Conservation (phyloP, 2,329 filamentous ascomycete genomes). For the Aspergillus latus region DNA sequence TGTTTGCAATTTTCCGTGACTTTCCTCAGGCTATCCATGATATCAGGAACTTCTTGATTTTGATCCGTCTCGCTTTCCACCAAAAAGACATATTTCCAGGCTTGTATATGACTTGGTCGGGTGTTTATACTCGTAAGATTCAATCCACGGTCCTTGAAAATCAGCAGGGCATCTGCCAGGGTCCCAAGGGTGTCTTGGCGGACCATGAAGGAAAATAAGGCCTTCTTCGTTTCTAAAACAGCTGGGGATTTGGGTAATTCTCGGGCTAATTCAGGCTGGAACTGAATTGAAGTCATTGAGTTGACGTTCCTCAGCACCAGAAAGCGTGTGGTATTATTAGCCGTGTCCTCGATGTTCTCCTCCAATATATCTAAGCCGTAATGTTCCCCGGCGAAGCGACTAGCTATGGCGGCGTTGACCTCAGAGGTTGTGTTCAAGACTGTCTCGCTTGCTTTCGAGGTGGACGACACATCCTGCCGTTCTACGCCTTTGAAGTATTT, state of each 20-base stretch:
- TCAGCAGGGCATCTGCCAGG: slow-evolving; percentile 73
- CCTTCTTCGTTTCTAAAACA: slow-evolving; percentile 46
- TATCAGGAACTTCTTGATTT: slow-evolving; percentile 30
- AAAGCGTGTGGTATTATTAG: slow-evolving; percentile 51
- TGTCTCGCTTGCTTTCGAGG: slow-evolving; percentile 79
- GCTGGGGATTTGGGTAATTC: background rate
- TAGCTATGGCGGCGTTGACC: slow-evolving; percentile 74
- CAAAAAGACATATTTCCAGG: slow-evolving; percentile 94
- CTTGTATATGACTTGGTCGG: slow-evolving; percentile 68
- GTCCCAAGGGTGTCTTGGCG: slow-evolving; percentile 76
- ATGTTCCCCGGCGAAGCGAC: slow-evolving; percentile 67
- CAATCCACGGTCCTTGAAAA: slow-evolving; percentile 70
- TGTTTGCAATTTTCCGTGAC: slow-evolving; percentile 43
- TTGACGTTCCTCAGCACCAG: slow-evolving; percentile 43
- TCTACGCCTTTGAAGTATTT: slow-evolving; percentile 71
- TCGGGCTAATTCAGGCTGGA: slow-evolving; percentile 22
- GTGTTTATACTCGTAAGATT: slow-evolving; percentile 92
- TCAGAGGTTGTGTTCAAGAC: slow-evolving; percentile 59
- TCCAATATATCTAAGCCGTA: slow-evolving; percentile 68
- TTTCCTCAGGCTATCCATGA: slow-evolving; percentile 34
- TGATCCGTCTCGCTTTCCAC: slow-evolving; percentile 69
- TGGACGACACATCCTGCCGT: slow-evolving; percentile 79
- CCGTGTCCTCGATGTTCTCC: slow-evolving; percentile 49
- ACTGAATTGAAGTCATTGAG: slow-evolving; percentile 22
- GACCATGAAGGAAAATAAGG: slow-evolving; percentile 79